These are phyloP conservation scores for Artemisia tridentata DNA, from an alignment of 129 eudicot species.

Conservation along the genomic window DNA sequence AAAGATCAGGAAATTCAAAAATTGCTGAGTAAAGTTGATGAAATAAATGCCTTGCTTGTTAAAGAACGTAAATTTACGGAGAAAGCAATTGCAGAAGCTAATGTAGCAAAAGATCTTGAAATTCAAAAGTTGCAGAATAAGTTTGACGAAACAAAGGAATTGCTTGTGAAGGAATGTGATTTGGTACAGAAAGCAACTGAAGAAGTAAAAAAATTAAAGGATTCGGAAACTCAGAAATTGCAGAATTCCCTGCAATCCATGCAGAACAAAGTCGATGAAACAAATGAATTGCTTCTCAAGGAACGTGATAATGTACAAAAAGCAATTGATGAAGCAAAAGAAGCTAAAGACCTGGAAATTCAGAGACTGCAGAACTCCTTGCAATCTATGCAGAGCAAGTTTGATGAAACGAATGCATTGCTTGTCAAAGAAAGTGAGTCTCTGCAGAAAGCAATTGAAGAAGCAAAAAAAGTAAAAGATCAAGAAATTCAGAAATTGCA, in stretches of 20 bases:
- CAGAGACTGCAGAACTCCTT: constrained; percentile 58
- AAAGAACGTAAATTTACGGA: constrained; percentile 64
- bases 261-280: constrained; percentile 63
- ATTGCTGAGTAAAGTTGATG: constrained; percentile 48
- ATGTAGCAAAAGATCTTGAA: constrained; percentile 21
- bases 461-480: constrained; percentile 46
- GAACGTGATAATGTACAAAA: constrained; percentile 70
- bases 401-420: constrained; percentile 62
- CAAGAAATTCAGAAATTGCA: constrained; percentile 73
- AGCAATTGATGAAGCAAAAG: constrained; percentile 77
- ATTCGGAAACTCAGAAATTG: constrained; percentile 62
- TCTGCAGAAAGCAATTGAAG: constrained; percentile 76
- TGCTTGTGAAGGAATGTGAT: constrained; percentile 60
- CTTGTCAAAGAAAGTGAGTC: constrained; percentile 64
- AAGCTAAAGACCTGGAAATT: constrained; percentile 69
- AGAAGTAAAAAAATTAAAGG: constrained; percentile 71
- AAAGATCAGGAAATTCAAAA: constrained; percentile 29
- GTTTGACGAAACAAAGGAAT: constrained; percentile 55
- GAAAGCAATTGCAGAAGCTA: constrained; percentile 62
- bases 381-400: constrained; percentile 56
- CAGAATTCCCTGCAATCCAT: constrained; percentile 57
- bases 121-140: constrained; percentile 32
- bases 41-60: constrained; percentile 44
- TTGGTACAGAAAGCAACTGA: constrained; percentile 62
- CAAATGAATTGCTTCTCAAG: constrained; percentile 51